Evolutionary conservation across 805 yeast species (phyloP).

Genomic region (Danielia reshetovae): DNA sequence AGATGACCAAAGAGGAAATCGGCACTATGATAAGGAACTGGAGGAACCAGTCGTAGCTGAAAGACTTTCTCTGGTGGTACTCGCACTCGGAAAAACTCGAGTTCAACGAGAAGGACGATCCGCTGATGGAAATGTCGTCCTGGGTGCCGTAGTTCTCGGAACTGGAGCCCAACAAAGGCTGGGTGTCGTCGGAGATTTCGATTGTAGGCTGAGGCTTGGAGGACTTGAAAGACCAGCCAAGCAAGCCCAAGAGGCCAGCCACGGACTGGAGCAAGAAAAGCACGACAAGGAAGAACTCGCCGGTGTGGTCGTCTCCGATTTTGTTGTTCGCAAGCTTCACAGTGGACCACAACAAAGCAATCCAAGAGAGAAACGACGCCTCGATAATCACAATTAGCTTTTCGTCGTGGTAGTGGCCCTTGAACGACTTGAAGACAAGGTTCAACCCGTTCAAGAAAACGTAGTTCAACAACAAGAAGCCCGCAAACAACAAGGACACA

Average conservation of each 20-base stretch:
- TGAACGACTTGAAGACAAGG: slow-evolving; percentile 27
- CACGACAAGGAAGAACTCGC: slow-evolving; percentile 47
- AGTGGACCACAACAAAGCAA: slow-evolving; percentile 40
- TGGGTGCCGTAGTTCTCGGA: slow-evolving; percentile 11
- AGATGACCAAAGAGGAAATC: slow-evolving; percentile 49
- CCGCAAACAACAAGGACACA: slow-evolving; percentile 37
- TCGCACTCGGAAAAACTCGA: slow-evolving; percentile 20
- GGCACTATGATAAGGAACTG: slow-evolving; percentile 74
- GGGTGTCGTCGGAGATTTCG: slow-evolving; percentile 21
- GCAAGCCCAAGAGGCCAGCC: slow-evolving; percentile 50
- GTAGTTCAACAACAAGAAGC: slow-evolving; percentile 53
- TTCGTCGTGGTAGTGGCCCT: slow-evolving; percentile 40
- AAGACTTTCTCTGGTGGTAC: slow-evolving; percentile 33
- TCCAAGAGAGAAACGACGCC: slow-evolving; percentile 56
- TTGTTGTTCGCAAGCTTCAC: slow-evolving; percentile 46
- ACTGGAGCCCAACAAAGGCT: slow-evolving; percentile 28
- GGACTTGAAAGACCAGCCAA: slow-evolving; percentile 39
- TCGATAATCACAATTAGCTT: slow-evolving; percentile 57
- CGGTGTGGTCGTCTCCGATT: slow-evolving; percentile 45
- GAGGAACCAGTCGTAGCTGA: slow-evolving; percentile 75
- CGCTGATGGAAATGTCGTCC: slow-evolving; percentile 8
- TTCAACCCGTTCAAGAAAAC: slow-evolving; percentile 46
- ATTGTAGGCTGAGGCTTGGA: neutral
- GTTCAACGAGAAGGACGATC: slow-evolving; percentile 20
- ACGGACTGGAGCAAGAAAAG: slow-evolving; percentile 44